Conservation (phyloP, 208 protist genomes). For the Angomonas desouzai region DNA sequence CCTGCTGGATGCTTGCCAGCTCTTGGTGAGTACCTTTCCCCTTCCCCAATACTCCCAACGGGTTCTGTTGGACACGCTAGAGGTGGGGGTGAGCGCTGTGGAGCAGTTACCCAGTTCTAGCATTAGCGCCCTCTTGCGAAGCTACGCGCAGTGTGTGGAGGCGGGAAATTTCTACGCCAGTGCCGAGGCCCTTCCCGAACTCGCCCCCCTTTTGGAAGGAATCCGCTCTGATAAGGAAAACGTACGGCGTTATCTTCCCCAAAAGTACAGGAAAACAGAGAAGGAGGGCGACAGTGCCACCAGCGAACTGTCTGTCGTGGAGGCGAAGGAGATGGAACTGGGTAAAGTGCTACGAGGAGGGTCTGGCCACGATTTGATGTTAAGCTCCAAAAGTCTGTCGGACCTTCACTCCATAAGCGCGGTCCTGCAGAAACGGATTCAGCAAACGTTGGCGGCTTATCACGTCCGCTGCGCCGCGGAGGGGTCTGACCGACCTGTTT, state of each 20-base stretch:
- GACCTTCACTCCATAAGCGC: slow-evolving; percentile 43
- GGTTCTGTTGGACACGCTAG: neutral
- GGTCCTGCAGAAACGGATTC: slow-evolving; percentile 42
- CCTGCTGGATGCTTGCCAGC: neutral
- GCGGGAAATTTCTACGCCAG: neutral
- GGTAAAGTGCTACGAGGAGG: slow-evolving; percentile 19
- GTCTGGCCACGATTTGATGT: slow-evolving; percentile 16
- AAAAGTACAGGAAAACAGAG: neutral
- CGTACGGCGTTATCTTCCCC: neutral
- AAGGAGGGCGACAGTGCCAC: neutral
- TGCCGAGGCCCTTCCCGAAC: neutral
- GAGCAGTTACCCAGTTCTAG: neutral
- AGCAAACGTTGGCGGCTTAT: slow-evolving; percentile 13
- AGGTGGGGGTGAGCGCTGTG: neutral
- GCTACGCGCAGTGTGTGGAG: neutral
- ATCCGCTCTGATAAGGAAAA: neutral
- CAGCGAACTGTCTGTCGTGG: neutral
- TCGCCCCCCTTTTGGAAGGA: neutral
- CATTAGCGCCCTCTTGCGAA: neutral
- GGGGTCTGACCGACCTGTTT: neutral
- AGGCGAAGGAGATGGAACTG: neutral
- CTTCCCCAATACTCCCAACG: neutral
- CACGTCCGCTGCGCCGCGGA: neutral
- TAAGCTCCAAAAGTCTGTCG: slow-evolving; percentile 34
- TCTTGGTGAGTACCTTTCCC: neutral